These are phyloP conservation scores for Pythium phragmitis DNA, from an alignment of 352 stramenopile species.

Conservation along the genomic window DNA sequence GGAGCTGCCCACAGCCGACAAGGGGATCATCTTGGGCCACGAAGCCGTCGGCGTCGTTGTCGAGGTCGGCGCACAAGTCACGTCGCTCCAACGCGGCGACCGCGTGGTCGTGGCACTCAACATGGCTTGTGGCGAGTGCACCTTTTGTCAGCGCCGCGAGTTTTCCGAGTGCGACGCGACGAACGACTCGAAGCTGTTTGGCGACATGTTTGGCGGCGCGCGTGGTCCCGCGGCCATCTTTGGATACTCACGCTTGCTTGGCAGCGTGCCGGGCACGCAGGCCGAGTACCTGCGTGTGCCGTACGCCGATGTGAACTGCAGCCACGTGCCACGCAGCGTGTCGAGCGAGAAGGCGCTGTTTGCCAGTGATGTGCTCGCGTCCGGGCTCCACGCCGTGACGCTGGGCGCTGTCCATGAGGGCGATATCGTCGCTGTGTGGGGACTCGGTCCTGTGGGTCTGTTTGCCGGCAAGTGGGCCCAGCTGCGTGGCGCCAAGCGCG, in stretches of 20 bases:
- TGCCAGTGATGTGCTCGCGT: conserved; percentile 37
- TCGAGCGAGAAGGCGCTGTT: conserved; percentile 44
- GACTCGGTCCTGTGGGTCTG: conserved; percentile 37
- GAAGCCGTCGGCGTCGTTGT: conserved; percentile 41
- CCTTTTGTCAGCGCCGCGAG: conserved; percentile 33
- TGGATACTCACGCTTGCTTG: conserved; percentile 35
- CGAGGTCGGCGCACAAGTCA: conserved; percentile 33
- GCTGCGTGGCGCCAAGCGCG: conserved; percentile 35
- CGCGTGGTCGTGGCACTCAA: conserved; percentile 44
- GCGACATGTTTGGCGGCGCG: conserved; percentile 36
- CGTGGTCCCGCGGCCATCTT: conserved; percentile 37
- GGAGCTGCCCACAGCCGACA: conserved; percentile 35
- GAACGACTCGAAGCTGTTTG: conserved; percentile 42
- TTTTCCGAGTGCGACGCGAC: conserved; percentile 44
- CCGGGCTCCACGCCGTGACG: conserved; percentile 36
- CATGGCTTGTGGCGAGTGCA: conserved; percentile 41
- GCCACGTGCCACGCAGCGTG: conserved; percentile 28
- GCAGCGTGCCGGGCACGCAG: conserved; percentile 45
- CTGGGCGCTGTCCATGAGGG: conserved; percentile 34
- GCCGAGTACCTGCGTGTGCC: conserved; percentile 55
- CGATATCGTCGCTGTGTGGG: conserved; percentile 42
- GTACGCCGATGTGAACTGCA: conserved; percentile 43
- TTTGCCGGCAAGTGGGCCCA: conserved; percentile 34
- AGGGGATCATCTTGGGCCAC: conserved; percentile 44
- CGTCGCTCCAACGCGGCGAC: conserved; percentile 34